phyloP scores from a whole-genome alignment of 805 yeast genomes.

The Naumovozyma baii region DNA sequence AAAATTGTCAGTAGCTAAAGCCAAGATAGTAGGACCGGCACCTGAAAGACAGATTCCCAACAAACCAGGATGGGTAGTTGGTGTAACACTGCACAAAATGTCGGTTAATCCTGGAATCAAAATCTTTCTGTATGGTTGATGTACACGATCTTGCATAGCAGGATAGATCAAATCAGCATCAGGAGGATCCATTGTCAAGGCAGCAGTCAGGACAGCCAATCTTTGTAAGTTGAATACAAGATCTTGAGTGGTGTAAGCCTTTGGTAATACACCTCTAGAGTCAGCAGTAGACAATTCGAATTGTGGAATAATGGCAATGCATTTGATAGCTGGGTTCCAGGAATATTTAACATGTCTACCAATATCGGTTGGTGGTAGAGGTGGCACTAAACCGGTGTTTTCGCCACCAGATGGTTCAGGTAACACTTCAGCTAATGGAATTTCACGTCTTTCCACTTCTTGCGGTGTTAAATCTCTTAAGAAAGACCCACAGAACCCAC shows the following conservation, averaged over 20 bases:
- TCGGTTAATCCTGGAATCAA: constrained; percentile 86
- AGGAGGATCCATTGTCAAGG: constrained; percentile 78
- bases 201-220: constrained; percentile 83
- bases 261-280: constrained; percentile 83
- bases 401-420: constrained; percentile 68
- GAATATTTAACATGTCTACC: constrained; percentile 83
- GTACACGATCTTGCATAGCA: constrained; percentile 94
- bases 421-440: constrained; percentile 76
- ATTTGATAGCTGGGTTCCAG: constrained; percentile 74
- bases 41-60: constrained; percentile 94
- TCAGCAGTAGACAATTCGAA: constrained; percentile 92
- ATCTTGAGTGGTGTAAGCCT: constrained; percentile 66
- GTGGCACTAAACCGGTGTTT: constrained; percentile 60
- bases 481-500: constrained; percentile 95
- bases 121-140: constrained; percentile 92
- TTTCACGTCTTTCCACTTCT: constrained; percentile 66
- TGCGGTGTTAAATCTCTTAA: constrained; percentile 66
- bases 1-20: constrained; percentile 82
- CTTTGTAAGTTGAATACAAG: constrained; percentile 89
- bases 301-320: constrained; percentile 85
- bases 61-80: constrained; percentile 71
- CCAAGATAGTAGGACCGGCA: constrained; percentile 95
- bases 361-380: constrained; percentile 74
- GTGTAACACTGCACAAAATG: constrained; percentile 70
- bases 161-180: constrained; percentile 76